phyloP scores from a whole-genome alignment of 257 asterid genomes.

The Plantago elongata region DNA sequence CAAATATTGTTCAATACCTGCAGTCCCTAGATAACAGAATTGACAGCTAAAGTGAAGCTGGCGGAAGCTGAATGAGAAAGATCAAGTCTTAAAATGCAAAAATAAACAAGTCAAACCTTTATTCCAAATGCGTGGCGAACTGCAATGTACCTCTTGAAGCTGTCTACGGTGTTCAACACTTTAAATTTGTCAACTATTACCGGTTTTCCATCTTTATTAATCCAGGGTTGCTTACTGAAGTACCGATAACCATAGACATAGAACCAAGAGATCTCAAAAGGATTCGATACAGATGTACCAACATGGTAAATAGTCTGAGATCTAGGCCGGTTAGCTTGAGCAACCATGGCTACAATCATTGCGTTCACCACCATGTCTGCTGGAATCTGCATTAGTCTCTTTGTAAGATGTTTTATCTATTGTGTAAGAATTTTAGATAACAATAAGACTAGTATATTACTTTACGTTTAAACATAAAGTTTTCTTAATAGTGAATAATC shows the following conservation, averaged over 20 bases:
- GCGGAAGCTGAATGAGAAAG: background rate
- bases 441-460: too few relatives aligned
- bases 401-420: background rate
- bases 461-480: background rate
- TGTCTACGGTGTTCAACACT: constrained; percentile 28
- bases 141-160: constrained; percentile 32
- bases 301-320: constrained; percentile 48
- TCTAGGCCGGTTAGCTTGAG: constrained; percentile 33
- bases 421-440: too few relatives aligned
- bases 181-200: constrained; percentile 28
- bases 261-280: constrained; percentile 28
- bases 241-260: constrained; percentile 45
- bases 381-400: constrained; percentile 52
- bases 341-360: constrained; percentile 62
- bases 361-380: constrained; percentile 96
- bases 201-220: constrained; percentile 31
- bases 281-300: constrained; percentile 77
- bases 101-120: constrained; percentile 4
- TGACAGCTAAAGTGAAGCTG: background rate
- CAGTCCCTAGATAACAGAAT: constrained; percentile 41
- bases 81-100: background rate
- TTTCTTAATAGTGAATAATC: too few relatives aligned
- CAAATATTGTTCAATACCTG: constrained; percentile 51
- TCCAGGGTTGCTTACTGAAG: constrained; percentile 44
- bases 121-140: constrained; percentile 20